Evolutionary conservation across 768 basidiomycete genomes (phyloP).

Genomic region (button mushroom (Agaricus bisporus)): DNA sequence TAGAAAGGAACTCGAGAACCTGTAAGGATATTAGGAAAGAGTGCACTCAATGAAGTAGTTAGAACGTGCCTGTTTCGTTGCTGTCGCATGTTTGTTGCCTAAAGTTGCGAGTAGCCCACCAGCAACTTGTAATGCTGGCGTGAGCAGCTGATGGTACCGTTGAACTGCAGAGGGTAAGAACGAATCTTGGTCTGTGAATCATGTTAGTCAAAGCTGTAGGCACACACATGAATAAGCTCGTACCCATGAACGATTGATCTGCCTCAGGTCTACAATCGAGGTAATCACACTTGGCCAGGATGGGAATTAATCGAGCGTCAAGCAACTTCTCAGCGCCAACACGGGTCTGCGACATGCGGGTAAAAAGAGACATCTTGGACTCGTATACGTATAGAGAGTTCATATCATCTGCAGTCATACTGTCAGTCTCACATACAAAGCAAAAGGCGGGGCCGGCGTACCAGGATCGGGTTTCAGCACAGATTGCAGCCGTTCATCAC

Average conservation of each 20-base stretch:
- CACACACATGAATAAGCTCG: not conserved
- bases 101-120: constrained; percentile 74
- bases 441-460: constrained; percentile 26
- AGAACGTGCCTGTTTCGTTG: constrained; percentile 56
- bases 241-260: constrained; percentile 79
- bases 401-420: constrained; percentile 58
- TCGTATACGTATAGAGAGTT: constrained; percentile 94
- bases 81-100: constrained; percentile 60
- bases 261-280: constrained; percentile 80
- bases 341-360: constrained; percentile 77
- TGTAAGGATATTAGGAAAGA: constrained; percentile 20
- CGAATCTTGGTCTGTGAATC: constrained; percentile 61
- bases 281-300: constrained; percentile 81
- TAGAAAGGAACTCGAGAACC: constrained; percentile 77
- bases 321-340: constrained; percentile 81
- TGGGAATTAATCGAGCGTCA: constrained; percentile 68
- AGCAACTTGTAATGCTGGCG: constrained; percentile 81
- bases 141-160: constrained; percentile 86
- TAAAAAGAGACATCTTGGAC: constrained; percentile 86
- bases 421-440: not conserved
- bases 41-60: not conserved
- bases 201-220: not conserved
- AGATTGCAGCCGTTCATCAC: constrained; percentile 64
- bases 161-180: constrained; percentile 85
- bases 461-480: constrained; percentile 89